A percentile compares a stretch with the other conserved stretches of the same genome.
Conservation (phyloP, 768 basidiomycete genomes). For the Amanita fuliginea region DNA sequence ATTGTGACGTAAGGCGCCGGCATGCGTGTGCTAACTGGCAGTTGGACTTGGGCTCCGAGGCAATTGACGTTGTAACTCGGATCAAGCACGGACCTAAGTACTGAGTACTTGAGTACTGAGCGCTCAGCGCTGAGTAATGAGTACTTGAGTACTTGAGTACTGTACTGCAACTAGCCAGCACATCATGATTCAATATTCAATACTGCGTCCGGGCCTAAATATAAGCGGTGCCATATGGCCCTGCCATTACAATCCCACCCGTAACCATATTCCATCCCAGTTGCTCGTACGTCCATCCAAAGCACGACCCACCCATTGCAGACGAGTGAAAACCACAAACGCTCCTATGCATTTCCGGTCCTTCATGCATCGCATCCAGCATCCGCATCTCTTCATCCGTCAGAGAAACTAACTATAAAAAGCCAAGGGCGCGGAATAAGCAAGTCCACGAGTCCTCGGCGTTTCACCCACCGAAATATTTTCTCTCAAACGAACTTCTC, state of each 20-base stretch:
- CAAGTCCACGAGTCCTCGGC: neutral
- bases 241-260: conserved; percentile 10
- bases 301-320: conserved; percentile 21
- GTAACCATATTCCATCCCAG: conserved; percentile 24
- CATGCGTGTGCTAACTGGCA: too few species aligned
- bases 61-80: too few species aligned
- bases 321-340: conserved; percentile 21
- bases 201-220: too few species aligned
- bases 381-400: conserved; percentile 25
- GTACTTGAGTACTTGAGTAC: neutral
- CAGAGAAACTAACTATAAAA: conserved; percentile 26
- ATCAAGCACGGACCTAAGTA: too few species aligned
- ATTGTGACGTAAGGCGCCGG: too few species aligned
- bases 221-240: too few species aligned
- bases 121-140: too few species aligned
- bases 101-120: too few species aligned
- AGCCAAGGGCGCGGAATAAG: conserved; percentile 21
- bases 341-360: conserved; percentile 29
- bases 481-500: conserved; percentile 30
- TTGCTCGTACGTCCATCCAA: conserved; percentile 30
- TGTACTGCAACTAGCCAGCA: too few species aligned
- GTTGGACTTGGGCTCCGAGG: too few species aligned
- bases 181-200: too few species aligned
- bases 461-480: conserved; percentile 34
- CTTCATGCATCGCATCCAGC: conserved; percentile 28